A percentile compares a stretch with the other conserved stretches of the same genome.
phyloP scores from a whole-genome alignment of 352 stramenopile genomes.

The Globisporangium middletonii region DNA sequence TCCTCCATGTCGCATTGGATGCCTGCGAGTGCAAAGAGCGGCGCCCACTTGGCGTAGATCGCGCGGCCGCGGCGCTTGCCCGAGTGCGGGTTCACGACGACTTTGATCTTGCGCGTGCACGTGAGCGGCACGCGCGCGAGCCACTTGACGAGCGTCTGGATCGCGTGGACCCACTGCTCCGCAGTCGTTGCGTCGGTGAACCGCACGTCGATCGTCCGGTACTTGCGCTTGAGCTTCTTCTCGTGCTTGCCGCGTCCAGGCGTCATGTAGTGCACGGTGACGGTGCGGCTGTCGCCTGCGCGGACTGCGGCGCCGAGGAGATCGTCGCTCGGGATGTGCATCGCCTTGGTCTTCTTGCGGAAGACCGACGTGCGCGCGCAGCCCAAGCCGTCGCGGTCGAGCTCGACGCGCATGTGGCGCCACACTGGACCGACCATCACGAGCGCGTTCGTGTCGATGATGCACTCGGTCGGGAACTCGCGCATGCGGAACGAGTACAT shows the following conservation, averaged over 20 bases:
- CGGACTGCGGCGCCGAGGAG: conserved; percentile 25
- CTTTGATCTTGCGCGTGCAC: conserved; percentile 53
- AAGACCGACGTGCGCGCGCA: conserved; percentile 52
- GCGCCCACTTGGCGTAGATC: conserved; percentile 55
- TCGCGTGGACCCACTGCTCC: conserved; percentile 24
- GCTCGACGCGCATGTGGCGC: conserved; percentile 38
- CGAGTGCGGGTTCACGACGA: conserved; percentile 74
- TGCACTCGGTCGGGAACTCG: conserved; percentile 48
- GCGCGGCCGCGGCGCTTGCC: conserved; percentile 51
- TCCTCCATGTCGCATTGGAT: conserved; percentile 77
- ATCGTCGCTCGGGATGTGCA: conserved; percentile 49
- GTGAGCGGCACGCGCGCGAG: conserved; percentile 54
- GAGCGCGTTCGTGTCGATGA: conserved; percentile 22
- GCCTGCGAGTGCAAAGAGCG: conserved; percentile 49
- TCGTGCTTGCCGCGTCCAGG: conserved; percentile 45
- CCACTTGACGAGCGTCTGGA: conserved; percentile 66
- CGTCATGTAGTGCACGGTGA: conserved; percentile 65
- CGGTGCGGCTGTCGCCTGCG: conserved; percentile 8
- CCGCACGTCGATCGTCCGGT: conserved; percentile 33
- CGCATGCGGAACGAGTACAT: conserved; percentile 57
- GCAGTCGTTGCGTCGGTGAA: conserved; percentile 22
- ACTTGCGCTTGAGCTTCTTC: conserved; percentile 47
- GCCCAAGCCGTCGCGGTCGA: conserved; percentile 52
- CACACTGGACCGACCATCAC: conserved; percentile 46
- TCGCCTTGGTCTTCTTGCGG: conserved; percentile 50